Evolutionary conservation across 805 yeast species (phyloP), one percentile per base, ranked within the genome.

Genomic region (Candida ortonii): DNA sequence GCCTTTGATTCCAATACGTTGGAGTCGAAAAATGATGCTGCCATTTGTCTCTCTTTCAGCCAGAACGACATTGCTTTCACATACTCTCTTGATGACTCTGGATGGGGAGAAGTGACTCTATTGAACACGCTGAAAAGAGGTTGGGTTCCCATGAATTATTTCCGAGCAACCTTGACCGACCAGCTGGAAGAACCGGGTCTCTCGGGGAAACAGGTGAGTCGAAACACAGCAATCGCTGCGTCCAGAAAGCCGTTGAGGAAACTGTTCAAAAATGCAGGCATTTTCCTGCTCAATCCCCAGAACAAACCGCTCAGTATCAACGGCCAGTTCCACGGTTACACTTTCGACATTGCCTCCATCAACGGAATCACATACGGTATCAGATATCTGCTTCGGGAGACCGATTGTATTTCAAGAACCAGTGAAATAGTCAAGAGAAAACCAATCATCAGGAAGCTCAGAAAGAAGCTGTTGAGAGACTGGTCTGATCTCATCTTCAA

Each of bases 121-220:
- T 59, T 84, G 7, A 78, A 76, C 36, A 66, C 78, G 10, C 63
- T 79, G 33, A 70, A 71, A 47, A 62, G 87, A 43, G 94, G 94
- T 12, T 84, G 94, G 94, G 85, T 84, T 12, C 94, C 94, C 3
- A 79, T 84, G 71, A 84, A 84, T 52, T 84, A 81, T 59, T 84
- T 84, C 50, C 62, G 78, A 5, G 68, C 64, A 10, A 57, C 66
- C 5, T 37, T 62, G 16, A 20, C 39, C 11, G 49, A 49, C 27
- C 50, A 39, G 25, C 19, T 39, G 28, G 46, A 34, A 13, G 49
- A 44, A 38, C 35, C 4, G 34, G 27, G 30, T 16, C 12, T 19
- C 9, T 22, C 19, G 24, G 25, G n/a, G 19, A 36, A 31, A 8
- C 39, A 37, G 5, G 27, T 39, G 26, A 22, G 39, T 14, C 25